phyloP scores from a whole-genome alignment of 2,329 filamentous ascomycete genomes.

The Epichloe scottii region DNA sequence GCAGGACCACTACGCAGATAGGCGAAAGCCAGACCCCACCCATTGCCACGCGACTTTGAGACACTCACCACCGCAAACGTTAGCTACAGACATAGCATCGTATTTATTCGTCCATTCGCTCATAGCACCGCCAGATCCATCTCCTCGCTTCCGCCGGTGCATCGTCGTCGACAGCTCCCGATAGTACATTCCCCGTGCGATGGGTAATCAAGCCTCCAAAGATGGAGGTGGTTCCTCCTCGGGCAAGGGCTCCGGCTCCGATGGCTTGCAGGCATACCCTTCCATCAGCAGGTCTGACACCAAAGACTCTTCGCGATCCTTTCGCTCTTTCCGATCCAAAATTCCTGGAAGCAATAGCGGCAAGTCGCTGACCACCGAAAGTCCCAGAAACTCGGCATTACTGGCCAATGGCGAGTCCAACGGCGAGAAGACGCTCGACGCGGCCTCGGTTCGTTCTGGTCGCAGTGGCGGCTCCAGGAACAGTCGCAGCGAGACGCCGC shows the following conservation, averaged over 20 bases:
- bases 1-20: neutral
- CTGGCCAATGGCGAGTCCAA: constrained; percentile 45
- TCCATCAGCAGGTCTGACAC: constrained; percentile 90
- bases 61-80: constrained; percentile 10
- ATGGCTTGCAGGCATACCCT: constrained; percentile 66
- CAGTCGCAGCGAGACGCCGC: constrained; percentile 31
- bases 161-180: neutral
- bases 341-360: constrained; percentile 57
- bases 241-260: constrained; percentile 35
- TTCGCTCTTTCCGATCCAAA: constrained; percentile 77
- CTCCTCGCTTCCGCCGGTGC: constrained; percentile 9
- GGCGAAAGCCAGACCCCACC: constrained; percentile 9
- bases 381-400: constrained; percentile 63
- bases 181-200: constrained; percentile 22
- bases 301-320: constrained; percentile 78
- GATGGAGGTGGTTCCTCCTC: constrained; percentile 35
- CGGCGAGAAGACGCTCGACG: constrained; percentile 54
- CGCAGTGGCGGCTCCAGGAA: constrained; percentile 40
- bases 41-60: constrained; percentile 17
- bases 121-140: neutral
- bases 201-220: constrained; percentile 68
- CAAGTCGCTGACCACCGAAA: constrained; percentile 48
- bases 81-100: neutral
- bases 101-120: neutral
- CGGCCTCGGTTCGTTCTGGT: constrained; percentile 60